A percentile compares a stretch with the other conserved stretches of the same genome.
Evolutionary conservation across 768 basidiomycete species (phyloP).

Genomic region (Leccinum variicolor): DNA sequence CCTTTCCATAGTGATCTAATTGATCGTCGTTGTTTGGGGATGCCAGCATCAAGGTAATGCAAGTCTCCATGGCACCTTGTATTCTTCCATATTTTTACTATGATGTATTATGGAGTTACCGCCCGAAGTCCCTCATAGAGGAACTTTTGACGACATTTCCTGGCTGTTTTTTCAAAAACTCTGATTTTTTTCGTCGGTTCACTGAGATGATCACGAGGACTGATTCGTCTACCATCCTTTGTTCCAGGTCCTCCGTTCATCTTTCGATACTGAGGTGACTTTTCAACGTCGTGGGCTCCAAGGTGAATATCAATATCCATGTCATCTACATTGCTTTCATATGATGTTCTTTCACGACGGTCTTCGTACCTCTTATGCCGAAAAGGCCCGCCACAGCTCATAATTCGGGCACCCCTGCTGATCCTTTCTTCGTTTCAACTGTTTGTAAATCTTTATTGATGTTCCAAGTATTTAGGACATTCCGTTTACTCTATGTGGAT

Average conservation of each 20-base stretch:
- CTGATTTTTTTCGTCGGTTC: slow-evolving; percentile 41
- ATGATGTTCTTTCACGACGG: slow-evolving; percentile 64
- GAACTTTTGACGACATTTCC: slow-evolving; percentile 64
- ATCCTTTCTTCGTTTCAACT: slow-evolving; percentile 27
- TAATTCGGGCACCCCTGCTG: slow-evolving; percentile 75
- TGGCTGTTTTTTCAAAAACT: slow-evolving; percentile 67
- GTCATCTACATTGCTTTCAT: background rate
- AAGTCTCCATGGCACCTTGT: background rate
- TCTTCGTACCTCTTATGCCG: slow-evolving; percentile 83
- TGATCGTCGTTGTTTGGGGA: background rate
- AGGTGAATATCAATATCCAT: slow-evolving; percentile 12
- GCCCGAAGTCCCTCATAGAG: slow-evolving; percentile 55
- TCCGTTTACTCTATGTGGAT: background rate
- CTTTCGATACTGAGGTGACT: background rate
- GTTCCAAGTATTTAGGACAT: background rate
- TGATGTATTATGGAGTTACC: slow-evolving; percentile 71
- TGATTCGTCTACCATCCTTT: background rate
- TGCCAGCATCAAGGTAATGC: background rate
- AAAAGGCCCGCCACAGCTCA: slow-evolving; percentile 96
- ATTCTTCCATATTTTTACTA: background rate
- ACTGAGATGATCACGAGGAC: background rate
- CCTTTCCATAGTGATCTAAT: slow-evolving; percentile 1
- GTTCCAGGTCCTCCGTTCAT: background rate
- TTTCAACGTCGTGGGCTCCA: background rate
- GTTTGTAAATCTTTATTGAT: background rate